Evolutionary conservation across 2,329 filamentous ascomycete species (phyloP), one percentile per base, ranked within the genome.

Genomic region (Arthrobotrys conoides): DNA sequence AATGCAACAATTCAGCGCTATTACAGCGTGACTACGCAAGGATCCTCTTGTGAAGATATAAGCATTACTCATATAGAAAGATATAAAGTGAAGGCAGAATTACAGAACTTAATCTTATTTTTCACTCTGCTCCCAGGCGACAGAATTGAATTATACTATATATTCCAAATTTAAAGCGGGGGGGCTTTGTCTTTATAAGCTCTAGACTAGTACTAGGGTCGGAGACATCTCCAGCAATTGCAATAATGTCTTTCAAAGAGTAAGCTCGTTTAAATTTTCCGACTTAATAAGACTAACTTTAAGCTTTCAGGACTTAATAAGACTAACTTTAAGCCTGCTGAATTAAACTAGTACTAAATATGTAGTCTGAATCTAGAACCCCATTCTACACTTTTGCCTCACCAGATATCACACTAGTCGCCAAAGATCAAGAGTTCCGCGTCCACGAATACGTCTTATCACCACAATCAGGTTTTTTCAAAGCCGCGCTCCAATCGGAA

Each of bases 281-380:
- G 2, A 41, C 5, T 41, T 41, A 16, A 41, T 16, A 10, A 41
- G 1, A 16, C 12, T 41, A 16, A n/a, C 2, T 2, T 41, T 2
- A n/a, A 41, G 14, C 3, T 3, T 5, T n/a, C 38, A 41, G 12
- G 12, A 3, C 38, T 41, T 38, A 27, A n/a, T n/a, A n/a, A n/a
- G n/a, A n/a, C n/a, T n/a, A n/a, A n/a, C n/a, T n/a, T n/a, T n/a
- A n/a, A n/a, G n/a, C n/a, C n/a, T n/a, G n/a, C n/a, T n/a, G n/a
- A n/a, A n/a, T n/a, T n/a, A n/a, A n/a, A n/a, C n/a, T n/a, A n/a
- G n/a, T n/a, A n/a, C n/a, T n/a, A n/a, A n/a, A n/a, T n/a, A n/a
- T n/a, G n/a, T n/a, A n/a, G n/a, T n/a, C n/a, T n/a, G n/a, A n/a
- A 27, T 12, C 16, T 49, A 69, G 66, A 27, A 69, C 66, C 5